Base-by-base conservation (phyloP, 1,139 yeast species). In the Taphrina confusa region DNA sequence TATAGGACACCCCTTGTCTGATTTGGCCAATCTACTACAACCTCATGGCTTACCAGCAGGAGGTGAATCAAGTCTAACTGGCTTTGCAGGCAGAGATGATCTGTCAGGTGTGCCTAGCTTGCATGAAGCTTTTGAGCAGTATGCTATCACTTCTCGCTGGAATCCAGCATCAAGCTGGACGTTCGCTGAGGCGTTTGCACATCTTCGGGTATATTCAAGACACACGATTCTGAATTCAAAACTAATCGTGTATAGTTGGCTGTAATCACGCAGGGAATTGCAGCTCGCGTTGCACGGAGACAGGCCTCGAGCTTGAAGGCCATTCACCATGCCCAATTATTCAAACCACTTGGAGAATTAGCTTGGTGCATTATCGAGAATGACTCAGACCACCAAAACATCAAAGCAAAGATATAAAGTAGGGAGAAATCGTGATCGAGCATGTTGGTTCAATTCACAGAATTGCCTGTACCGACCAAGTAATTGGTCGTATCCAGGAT, bases 261-360 rank as follows among this genome's bases (percentile, higher is more conserved):
- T 64, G 87, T 84, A 20, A 84, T 84, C 63, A 75, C 80, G 33
- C 89, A 84, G 66, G 89, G 89, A 2, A 82, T 84, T 63, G 85
- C 84, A 9, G 84, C 85, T 73, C 75, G 89, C 62, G 75, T 78
- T 1, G 76, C 78, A 16, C 73, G 77, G 60, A 87, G 86, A 12
- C 80, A 78, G 60, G 87, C 87, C 0, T 80, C 84, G 34, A 79
- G 84, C 51, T 82, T 81, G 0, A 74, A 77, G 59, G 87, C 88
- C 1, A 72, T 72, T 8, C 72, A 72, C 1, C 74, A 76, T 49
- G 83, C 80, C 0, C 64, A 67, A 2, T 69, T 79, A 65, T 81
- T 80, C 65, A 79, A 78, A 11, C 68, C 69, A 12, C 74, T 82
- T 63, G 76, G 84, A 0, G 68, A 71, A 3, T 65, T 74, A 47